Conservation (phyloP, 306 rosid species). For the Pterocarpus macrocarpus region DNA sequence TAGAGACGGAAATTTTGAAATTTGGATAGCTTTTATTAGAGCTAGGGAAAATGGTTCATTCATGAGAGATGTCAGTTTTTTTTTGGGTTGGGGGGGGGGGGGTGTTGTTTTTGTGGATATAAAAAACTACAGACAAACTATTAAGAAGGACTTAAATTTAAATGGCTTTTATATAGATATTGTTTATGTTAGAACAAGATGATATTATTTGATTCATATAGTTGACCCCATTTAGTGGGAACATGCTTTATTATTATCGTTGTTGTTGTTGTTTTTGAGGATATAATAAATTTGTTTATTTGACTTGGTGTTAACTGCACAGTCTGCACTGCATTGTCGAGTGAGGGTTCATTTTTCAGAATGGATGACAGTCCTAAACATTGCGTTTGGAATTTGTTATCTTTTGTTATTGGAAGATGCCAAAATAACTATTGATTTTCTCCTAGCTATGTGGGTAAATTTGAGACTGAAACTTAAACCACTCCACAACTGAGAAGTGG, state of each 20-base stretch:
- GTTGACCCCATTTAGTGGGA: background rate
- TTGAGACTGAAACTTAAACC: constrained; percentile 14
- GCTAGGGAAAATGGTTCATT: background rate
- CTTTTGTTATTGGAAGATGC: constrained; percentile 31
- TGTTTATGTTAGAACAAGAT: background rate
- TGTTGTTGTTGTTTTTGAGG: background rate
- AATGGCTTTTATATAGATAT: background rate
- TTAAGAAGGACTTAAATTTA: background rate
- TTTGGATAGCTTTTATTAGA: constrained; percentile 23
- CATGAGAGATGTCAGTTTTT: background rate
- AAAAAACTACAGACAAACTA: background rate
- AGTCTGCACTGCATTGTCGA: background rate
- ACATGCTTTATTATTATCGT: too few species aligned
- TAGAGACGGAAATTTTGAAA: background rate
- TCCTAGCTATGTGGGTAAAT: constrained; percentile 11
- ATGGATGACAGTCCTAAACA: constrained; percentile 9
- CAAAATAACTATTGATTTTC: background rate
- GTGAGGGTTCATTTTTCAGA: background rate
- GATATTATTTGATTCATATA: background rate
- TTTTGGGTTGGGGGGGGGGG: background rate
- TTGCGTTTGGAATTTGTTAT: constrained; percentile 30
- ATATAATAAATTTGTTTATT: background rate
- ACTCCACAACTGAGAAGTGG: background rate
- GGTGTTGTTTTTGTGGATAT: background rate
- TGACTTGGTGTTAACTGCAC: background rate